Conservation (phyloP, 768 basidiomycete genomes). For the Mycena filopes region DNA sequence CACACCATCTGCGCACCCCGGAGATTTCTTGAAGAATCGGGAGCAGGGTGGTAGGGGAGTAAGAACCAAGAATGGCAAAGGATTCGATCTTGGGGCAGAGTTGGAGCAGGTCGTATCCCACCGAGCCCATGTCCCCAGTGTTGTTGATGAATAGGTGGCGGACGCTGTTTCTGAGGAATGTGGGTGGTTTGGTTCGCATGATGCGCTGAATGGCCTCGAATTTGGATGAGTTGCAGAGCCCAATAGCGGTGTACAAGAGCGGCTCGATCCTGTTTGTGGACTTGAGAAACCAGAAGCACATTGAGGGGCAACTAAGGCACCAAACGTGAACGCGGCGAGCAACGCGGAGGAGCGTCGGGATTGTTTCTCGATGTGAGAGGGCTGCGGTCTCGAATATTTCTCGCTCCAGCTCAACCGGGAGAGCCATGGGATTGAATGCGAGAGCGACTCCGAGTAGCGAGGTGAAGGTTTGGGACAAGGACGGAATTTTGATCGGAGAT, state of each 20-base stretch:
- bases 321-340: conserved; percentile 6
- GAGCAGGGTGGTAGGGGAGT: neutral
- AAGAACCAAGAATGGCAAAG: neutral
- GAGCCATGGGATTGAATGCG: too few species aligned
- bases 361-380: too few species aligned
- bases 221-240: neutral
- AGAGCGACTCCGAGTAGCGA: too few species aligned
- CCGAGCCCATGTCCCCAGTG: neutral
- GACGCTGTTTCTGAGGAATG: conserved; percentile 1
- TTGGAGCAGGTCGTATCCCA: neutral
- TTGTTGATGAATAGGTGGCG: neutral
- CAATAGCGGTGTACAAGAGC: conserved; percentile 5
- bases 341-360: neutral
- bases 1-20: conserved; percentile 2
- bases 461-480: too few species aligned
- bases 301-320: neutral
- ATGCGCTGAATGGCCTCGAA: neutral
- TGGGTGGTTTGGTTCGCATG: neutral
- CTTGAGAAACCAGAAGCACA: neutral
- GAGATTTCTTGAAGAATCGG: neutral
- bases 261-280: conserved; percentile 14
- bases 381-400: too few species aligned
- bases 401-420: too few species aligned
- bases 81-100: conserved; percentile 10
- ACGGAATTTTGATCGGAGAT: too few species aligned